These are phyloP conservation scores for Orbilia oligospora DNA, from an alignment of 2,329 filamentous ascomycete genomes.

Conservation along the genomic window DNA sequence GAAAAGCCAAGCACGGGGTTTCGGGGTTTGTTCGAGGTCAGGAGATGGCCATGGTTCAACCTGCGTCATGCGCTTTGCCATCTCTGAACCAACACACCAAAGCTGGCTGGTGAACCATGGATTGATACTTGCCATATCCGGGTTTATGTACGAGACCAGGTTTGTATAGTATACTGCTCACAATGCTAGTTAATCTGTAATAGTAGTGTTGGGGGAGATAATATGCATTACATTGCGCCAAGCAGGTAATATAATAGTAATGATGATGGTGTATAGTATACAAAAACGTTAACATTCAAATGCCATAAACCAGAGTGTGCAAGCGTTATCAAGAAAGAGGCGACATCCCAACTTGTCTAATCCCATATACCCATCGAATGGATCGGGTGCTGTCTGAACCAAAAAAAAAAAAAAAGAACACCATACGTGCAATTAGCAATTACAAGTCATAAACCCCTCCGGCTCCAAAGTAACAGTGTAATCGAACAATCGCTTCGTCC, in stretches of 20 bases:
- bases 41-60: slow-evolving; percentile 19
- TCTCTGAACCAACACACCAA: slow-evolving; percentile 1
- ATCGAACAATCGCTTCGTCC: slow-evolving; percentile 28
- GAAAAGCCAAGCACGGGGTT: slow-evolving; percentile 43
- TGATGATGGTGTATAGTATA: slow-evolving; percentile 10
- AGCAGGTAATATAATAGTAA: neutral
- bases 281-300: slow-evolving; percentile 10
- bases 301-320: slow-evolving; percentile 8
- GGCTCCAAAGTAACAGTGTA: slow-evolving; percentile 2
- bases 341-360: slow-evolving; percentile 14
- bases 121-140: neutral
- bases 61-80: slow-evolving; percentile 28
- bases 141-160: too few relatives aligned
- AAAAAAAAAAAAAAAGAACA: slow-evolving; percentile 1
- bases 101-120: neutral
- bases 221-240: neutral
- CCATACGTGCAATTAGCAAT: slow-evolving; percentile 26
- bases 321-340: neutral
- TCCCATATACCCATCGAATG: neutral
- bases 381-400: neutral
- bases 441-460: slow-evolving; percentile 34
- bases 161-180: too few relatives aligned
- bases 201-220: neutral
- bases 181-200: neutral
- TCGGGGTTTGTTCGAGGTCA: slow-evolving; percentile 33